phyloP scores from a whole-genome alignment of 2,329 filamentous ascomycete species.

The Thermothelomyces thermophilus region DNA sequence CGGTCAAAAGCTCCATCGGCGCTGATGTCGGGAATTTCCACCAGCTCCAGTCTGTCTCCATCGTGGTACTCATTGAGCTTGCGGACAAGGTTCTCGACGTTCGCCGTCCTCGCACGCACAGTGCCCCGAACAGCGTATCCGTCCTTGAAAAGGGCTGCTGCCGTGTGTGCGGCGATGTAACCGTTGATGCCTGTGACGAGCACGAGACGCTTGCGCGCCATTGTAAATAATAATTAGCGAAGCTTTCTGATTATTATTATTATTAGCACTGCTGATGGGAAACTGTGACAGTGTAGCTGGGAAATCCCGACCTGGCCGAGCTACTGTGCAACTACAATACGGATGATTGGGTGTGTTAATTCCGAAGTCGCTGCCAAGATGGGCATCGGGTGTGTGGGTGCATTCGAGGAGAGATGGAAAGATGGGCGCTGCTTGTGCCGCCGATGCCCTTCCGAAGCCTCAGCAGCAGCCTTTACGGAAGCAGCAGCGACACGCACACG shows the following conservation, averaged over 20 bases:
- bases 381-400: no score
- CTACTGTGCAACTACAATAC: not conserved
- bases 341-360: no score
- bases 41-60: slow-evolving; percentile 12
- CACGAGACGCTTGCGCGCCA: slow-evolving; percentile 6
- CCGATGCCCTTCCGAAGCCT: no score
- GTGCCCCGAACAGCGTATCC: slow-evolving; percentile 19
- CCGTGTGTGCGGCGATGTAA: slow-evolving; percentile 20
- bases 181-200: slow-evolving; percentile 22
- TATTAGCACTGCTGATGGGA: no score
- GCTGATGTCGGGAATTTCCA: slow-evolving; percentile 17
- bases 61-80: slow-evolving; percentile 4
- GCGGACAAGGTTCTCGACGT: slow-evolving; percentile 6
- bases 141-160: slow-evolving; percentile 15
- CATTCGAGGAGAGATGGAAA: not conserved
- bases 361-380: no score
- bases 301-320: no score
- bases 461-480: no score
- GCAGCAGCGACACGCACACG: no score
- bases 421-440: not conserved
- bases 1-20: slow-evolving; percentile 14
- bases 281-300: no score
- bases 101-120: slow-evolving; percentile 6
- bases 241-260: no score
- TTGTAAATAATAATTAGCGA: no score